Conservation (phyloP, 2,329 filamentous ascomycete species). For the Verticillium isaacii region DNA sequence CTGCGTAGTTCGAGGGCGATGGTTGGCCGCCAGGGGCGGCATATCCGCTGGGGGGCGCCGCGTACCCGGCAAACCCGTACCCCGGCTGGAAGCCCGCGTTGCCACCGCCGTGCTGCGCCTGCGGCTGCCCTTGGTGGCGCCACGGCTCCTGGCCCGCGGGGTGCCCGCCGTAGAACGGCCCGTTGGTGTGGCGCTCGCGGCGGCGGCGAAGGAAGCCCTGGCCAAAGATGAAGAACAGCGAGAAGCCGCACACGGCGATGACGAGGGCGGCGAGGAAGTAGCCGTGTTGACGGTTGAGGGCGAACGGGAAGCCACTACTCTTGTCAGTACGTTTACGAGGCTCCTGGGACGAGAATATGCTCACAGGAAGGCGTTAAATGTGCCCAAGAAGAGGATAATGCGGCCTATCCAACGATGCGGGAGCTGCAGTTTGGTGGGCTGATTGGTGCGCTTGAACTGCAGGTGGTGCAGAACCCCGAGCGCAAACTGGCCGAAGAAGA, state of each 20-base stretch:
- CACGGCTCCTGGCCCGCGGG: slow-evolving; percentile 11
- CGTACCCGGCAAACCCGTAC: not conserved
- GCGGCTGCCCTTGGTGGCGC: slow-evolving; percentile 1
- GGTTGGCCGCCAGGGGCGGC: not conserved
- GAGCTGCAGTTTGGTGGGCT: slow-evolving; percentile 43
- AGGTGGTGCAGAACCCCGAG: slow-evolving; percentile 53
- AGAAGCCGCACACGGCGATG: slow-evolving; percentile 30
- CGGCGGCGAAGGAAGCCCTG: slow-evolving; percentile 17
- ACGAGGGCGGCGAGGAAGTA: slow-evolving; percentile 44
- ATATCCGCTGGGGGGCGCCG: slow-evolving; percentile 3
- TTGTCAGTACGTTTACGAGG: slow-evolving; percentile 4
- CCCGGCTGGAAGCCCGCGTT: not conserved
- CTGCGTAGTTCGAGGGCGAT: slow-evolving; percentile 5
- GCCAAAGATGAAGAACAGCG: slow-evolving; percentile 29
- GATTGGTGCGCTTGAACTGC: slow-evolving; percentile 43
- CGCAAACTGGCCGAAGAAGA: slow-evolving; percentile 47
- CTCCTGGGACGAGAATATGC: slow-evolving; percentile 15
- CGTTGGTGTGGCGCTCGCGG: slow-evolving; percentile 2
- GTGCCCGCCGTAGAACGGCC: slow-evolving; percentile 3
- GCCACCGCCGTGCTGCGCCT: slow-evolving; percentile 2
- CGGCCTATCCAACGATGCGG: slow-evolving; percentile 56
- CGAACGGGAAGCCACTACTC: slow-evolving; percentile 51
- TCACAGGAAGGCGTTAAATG: slow-evolving; percentile 53
- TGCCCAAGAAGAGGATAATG: slow-evolving; percentile 44
- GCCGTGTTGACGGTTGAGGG: slow-evolving; percentile 41